Conservation (phyloP, 1,139 yeast genomes). For the Blastobotrys proliferans region DNA sequence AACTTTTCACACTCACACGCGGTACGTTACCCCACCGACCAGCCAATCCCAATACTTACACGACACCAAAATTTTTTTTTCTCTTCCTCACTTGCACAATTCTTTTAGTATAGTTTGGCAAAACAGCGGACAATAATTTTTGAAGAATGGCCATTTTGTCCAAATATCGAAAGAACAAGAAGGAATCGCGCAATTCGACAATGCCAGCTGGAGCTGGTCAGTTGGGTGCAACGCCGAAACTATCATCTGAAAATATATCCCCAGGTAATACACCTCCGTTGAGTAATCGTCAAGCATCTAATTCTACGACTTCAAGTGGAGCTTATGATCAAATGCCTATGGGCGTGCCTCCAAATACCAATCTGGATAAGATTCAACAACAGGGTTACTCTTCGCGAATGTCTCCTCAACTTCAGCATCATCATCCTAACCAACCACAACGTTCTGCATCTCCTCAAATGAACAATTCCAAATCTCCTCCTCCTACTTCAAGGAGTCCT, state of each 20-base stretch:
- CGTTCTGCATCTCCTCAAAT: constrained; percentile 4
- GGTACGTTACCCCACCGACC: too few species aligned
- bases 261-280: background rate
- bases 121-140: too few species aligned
- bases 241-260: constrained; percentile 7
- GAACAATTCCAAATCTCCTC: background rate
- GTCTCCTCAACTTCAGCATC: background rate
- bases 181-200: constrained; percentile 26
- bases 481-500: constrained; percentile 6
- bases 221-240: constrained; percentile 3
- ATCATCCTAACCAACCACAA: background rate
- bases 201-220: constrained; percentile 16
- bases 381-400: background rate
- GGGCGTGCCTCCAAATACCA: constrained; percentile 14
- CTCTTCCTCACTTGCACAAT: too few species aligned
- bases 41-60: too few species aligned
- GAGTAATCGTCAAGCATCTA: constrained; percentile 11
- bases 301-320: constrained; percentile 11
- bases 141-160: constrained; percentile 26
- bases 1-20: too few species aligned
- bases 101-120: too few species aligned
- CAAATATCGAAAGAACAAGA: constrained; percentile 26
- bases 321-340: constrained; percentile 15
- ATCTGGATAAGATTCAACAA: constrained; percentile 1
- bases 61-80: too few species aligned